Conservation (phyloP, 495 filamentous ascomycete genomes). For the Neurospora sp. region DNA sequence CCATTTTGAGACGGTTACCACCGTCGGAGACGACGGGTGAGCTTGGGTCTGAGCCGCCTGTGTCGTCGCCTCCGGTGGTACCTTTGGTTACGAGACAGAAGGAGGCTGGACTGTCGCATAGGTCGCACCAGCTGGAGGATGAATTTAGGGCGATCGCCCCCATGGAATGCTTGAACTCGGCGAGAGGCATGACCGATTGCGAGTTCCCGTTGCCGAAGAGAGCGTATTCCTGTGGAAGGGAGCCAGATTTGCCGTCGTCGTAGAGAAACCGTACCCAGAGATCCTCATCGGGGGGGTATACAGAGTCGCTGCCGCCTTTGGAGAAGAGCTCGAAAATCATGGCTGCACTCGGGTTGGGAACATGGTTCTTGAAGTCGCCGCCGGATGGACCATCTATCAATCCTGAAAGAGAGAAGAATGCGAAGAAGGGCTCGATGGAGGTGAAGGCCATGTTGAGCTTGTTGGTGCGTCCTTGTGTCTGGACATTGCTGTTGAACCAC, state of each 20-base stretch:
- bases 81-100: slow-evolving; percentile 14
- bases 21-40: slow-evolving; percentile 3
- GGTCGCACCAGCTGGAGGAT: slow-evolving; percentile 20
- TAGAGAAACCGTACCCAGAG: slow-evolving; percentile 33
- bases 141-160: slow-evolving; percentile 13
- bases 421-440: slow-evolving; percentile 31
- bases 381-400: slow-evolving; percentile 11
- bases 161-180: slow-evolving; percentile 16
- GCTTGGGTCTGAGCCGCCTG: neutral
- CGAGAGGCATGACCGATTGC: slow-evolving; percentile 15
- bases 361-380: slow-evolving; percentile 12
- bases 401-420: slow-evolving; percentile 28
- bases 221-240: slow-evolving; percentile 16
- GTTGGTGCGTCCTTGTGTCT: slow-evolving; percentile 12
- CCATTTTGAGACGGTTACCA: neutral
- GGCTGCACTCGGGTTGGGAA: slow-evolving; percentile 28
- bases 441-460: slow-evolving; percentile 34
- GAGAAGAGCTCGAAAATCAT: slow-evolving; percentile 36
- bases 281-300: slow-evolving; percentile 14
- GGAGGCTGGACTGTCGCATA: slow-evolving; percentile 15
- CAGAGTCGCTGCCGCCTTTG: slow-evolving; percentile 11
- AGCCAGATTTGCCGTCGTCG: slow-evolving; percentile 17
- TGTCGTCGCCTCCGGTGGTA: neutral
- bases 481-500: slow-evolving; percentile 22
- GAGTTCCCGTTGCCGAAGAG: slow-evolving; percentile 22